phyloP scores from a whole-genome alignment of 192 early-diverging fungal genomes.

The Backusella westeae region DNA sequence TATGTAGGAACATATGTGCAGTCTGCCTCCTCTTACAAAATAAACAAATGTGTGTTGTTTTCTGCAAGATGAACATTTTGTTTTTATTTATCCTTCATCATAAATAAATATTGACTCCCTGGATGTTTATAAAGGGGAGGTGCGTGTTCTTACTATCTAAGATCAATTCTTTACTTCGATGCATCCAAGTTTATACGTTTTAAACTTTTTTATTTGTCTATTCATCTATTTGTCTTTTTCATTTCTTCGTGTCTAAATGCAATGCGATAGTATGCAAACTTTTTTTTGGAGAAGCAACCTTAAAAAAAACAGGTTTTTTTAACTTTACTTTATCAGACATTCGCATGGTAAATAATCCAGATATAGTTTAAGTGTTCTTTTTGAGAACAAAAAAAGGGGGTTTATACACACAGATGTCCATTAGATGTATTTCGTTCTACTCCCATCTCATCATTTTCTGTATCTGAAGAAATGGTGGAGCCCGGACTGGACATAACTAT shows the following conservation, averaged over 20 bases:
- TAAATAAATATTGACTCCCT: neutral
- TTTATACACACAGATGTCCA: neutral
- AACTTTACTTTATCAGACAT: neutral
- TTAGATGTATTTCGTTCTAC: neutral
- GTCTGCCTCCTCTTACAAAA: neutral
- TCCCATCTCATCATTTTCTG: neutral
- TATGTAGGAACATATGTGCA: neutral
- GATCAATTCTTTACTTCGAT: neutral
- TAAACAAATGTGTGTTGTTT: neutral
- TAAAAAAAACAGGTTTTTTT: neutral
- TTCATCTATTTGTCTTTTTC: neutral
- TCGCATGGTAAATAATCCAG: neutral
- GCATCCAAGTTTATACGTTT: neutral
- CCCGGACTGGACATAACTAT: neutral
- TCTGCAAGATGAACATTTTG: neutral
- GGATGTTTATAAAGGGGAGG: neutral
- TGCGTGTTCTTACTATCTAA: neutral
- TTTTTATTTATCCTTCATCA: neutral
- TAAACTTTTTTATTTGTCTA: neutral
- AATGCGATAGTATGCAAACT: neutral
- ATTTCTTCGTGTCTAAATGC: neutral
- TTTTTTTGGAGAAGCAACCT: neutral
- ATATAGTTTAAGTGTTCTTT: neutral
- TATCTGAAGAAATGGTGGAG: neutral
- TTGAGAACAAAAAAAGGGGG: neutral